These are phyloP conservation scores for Capronia americana DNA, from an alignment of 2,329 filamentous ascomycete species.

Conservation along the genomic window DNA sequence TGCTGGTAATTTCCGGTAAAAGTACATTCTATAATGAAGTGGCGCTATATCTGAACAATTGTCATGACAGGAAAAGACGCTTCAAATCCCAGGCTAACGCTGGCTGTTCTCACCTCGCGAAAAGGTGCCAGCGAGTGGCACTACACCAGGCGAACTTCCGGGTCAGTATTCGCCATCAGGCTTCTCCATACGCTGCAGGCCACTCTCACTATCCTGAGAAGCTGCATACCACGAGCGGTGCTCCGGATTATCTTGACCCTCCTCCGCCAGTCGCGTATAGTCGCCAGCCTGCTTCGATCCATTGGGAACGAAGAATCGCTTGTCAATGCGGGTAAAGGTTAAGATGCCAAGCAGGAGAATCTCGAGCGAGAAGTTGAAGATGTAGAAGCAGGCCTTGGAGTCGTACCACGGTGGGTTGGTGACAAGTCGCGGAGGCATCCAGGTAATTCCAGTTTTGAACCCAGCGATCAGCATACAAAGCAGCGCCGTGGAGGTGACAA, in stretches of 20 bases:
- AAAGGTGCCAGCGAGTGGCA: not conserved
- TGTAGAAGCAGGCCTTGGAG: constrained; percentile 74
- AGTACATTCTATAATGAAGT: not conserved
- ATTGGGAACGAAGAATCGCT: constrained; percentile 72
- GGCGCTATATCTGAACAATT: not conserved
- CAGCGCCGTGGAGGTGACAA: constrained; percentile 64
- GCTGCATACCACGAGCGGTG: constrained; percentile 9
- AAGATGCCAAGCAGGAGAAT: constrained; percentile 72
- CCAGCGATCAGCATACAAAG: constrained; percentile 72
- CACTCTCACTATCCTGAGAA: constrained; percentile 5
- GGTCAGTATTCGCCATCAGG: not conserved
- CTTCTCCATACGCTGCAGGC: not conserved
- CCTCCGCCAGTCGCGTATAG: constrained; percentile 39
- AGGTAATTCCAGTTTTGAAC: constrained; percentile 69
- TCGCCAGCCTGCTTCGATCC: constrained; percentile 62
- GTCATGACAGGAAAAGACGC: not conserved
- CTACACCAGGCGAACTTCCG: not conserved
- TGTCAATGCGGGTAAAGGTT: constrained; percentile 71
- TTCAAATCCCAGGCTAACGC: not conserved
- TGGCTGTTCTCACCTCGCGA: not conserved
- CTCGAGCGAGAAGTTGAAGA: constrained; percentile 78
- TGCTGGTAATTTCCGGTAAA: not conserved
- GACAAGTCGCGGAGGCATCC: constrained; percentile 56
- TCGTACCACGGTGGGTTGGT: constrained; percentile 71
- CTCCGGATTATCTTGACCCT: constrained; percentile 9